phyloP scores from a whole-genome alignment of 78 protist genomes.

The Tieghemostelium lacteum region DNA sequence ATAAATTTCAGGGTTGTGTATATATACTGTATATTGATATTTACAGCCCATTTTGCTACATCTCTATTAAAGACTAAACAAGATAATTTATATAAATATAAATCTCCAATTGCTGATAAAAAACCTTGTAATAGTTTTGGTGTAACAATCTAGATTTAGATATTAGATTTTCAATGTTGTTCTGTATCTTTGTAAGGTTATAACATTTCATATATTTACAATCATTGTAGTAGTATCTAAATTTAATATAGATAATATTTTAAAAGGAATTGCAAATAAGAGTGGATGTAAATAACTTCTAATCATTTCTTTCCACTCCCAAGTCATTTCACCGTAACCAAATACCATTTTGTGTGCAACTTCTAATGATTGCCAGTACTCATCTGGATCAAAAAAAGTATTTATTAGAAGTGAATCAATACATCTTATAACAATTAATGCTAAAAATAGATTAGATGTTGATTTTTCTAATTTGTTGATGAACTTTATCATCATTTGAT shows the following conservation, averaged over 20 bases:
- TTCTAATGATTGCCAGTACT: slow-evolving; percentile 89
- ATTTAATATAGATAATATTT: slow-evolving; percentile 38
- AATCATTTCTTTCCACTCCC: slow-evolving; percentile 90
- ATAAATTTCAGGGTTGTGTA: neutral
- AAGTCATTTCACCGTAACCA: slow-evolving; percentile 87
- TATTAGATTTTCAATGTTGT: neutral
- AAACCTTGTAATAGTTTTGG: slow-evolving; percentile 74
- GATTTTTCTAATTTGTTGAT: no score
- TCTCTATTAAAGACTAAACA: slow-evolving; percentile 24
- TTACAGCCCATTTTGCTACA: slow-evolving; percentile 69
- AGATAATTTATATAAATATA: slow-evolving; percentile 55
- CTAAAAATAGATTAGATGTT: neutral
- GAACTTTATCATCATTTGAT: no score
- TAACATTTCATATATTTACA: neutral
- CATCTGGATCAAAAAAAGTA: slow-evolving; percentile 87
- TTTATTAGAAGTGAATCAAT: slow-evolving; percentile 30
- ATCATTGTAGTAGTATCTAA: slow-evolving; percentile 66
- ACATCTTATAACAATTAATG: slow-evolving; percentile 17
- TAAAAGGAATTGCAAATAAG: slow-evolving; percentile 37
- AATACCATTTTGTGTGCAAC: slow-evolving; percentile 85
- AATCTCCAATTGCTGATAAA: slow-evolving; percentile 48
- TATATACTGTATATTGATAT: neutral
- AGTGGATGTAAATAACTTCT: slow-evolving; percentile 84
- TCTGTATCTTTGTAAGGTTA: neutral
- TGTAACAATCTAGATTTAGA: slow-evolving; percentile 18